phyloP scores from a whole-genome alignment of 148 eudicot species.

The Oxyria digyna region DNA sequence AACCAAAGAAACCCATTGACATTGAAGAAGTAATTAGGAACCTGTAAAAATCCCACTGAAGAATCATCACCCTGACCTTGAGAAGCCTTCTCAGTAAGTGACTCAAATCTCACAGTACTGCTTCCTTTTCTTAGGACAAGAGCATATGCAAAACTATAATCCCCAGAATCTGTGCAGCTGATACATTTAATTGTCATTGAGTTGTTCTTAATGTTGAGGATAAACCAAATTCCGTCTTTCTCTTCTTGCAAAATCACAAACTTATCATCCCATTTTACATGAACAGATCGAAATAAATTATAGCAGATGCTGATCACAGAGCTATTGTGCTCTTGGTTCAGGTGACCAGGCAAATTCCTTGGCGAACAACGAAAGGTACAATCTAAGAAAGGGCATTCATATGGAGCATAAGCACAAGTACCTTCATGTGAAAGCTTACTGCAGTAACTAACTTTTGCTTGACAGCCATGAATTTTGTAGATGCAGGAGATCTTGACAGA shows the following conservation, averaged over 20 bases:
- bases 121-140: constrained; percentile 25
- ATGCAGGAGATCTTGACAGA: constrained; percentile 23
- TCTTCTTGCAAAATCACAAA: constrained; percentile 43
- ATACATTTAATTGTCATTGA: constrained; percentile 21
- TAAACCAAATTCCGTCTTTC: constrained; percentile 36
- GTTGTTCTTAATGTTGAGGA: constrained; percentile 22
- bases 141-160: constrained; percentile 27
- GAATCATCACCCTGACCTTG: constrained; percentile 20
- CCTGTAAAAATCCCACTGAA: constrained; percentile 23
- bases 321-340: constrained; percentile 30
- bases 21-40: constrained; percentile 23
- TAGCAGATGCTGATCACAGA: constrained; percentile 27
- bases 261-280: constrained; percentile 17
- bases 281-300: constrained; percentile 18
- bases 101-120: constrained; percentile 34
- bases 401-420: constrained; percentile 24
- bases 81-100: constrained; percentile 7
- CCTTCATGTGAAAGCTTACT: constrained; percentile 25
- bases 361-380: constrained; percentile 29
- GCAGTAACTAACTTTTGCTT: constrained; percentile 16
- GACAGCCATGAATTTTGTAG: constrained; percentile 24
- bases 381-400: constrained; percentile 35
- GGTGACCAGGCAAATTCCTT: constrained; percentile 22
- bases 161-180: constrained; percentile 15
- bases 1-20: constrained; percentile 27